Percentiles rank a stretch among this genome's conserved stretches.
Evolutionary conservation across 1,284 basidiomycete species (phyloP).

Genomic region (Ustilago loliicola): DNA sequence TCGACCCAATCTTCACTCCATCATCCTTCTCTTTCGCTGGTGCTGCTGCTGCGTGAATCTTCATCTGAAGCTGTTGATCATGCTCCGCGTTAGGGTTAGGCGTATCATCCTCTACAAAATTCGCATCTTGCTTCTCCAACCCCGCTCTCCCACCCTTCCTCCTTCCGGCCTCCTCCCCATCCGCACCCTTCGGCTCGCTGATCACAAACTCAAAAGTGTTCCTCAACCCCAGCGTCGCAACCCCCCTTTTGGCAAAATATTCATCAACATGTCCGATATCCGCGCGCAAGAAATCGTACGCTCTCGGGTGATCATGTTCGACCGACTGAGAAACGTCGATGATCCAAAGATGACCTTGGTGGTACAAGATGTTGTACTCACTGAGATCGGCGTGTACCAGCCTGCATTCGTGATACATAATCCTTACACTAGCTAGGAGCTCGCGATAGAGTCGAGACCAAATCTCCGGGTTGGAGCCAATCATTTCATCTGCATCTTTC

Average conservation of each 20-base stretch:
- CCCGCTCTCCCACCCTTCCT: constrained; percentile 57
- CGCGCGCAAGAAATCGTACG: constrained; percentile 86
- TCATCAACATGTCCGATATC: constrained; percentile 95
- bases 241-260: constrained; percentile 82
- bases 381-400: constrained; percentile 98
- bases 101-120: constrained; percentile 26
- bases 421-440: constrained; percentile 82
- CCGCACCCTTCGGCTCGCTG: constrained; percentile 18
- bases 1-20: neutral
- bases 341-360: constrained; percentile 82
- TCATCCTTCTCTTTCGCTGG: neutral
- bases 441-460: constrained; percentile 79
- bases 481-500: constrained; percentile 64
- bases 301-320: constrained; percentile 95
- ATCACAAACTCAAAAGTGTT: constrained; percentile 80
- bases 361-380: constrained; percentile 95
- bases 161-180: constrained; percentile 1
- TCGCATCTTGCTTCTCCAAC: constrained; percentile 56
- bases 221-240: constrained; percentile 82
- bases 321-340: constrained; percentile 99
- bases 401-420: constrained; percentile 89
- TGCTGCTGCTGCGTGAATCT: neutral
- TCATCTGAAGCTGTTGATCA: constrained; percentile 15
- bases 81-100: constrained; percentile 35
- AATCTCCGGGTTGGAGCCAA: constrained; percentile 34